A percentile compares a stretch with the other conserved stretches of the same genome.
Conservation (phyloP, 495 filamentous ascomycete species). For the Talaromyces ruber region DNA sequence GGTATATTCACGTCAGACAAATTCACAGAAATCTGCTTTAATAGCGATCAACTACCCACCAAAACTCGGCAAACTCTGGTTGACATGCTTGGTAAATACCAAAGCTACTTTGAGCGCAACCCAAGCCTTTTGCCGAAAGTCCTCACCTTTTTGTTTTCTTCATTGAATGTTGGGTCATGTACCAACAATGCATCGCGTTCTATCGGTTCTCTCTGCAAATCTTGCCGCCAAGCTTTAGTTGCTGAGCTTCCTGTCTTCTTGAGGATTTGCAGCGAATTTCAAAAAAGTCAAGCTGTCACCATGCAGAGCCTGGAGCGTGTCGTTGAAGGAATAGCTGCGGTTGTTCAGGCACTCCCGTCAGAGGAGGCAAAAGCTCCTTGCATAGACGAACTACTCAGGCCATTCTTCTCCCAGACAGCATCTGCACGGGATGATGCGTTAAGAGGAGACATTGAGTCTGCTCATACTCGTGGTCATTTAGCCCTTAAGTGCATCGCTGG, state of each 20-base stretch:
- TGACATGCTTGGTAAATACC: constrained; percentile 67
- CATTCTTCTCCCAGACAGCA: constrained; percentile 40
- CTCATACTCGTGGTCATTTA: constrained; percentile 47
- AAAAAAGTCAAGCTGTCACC: constrained; percentile 51
- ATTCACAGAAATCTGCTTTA: constrained; percentile 43
- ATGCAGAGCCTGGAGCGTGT: constrained; percentile 69
- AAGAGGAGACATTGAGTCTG: constrained; percentile 31
- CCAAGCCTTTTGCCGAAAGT: constrained; percentile 61
- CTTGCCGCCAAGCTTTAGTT: constrained; percentile 64
- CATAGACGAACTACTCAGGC: constrained; percentile 55
- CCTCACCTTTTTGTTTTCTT: constrained; percentile 74
- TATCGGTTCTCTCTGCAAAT: constrained; percentile 70
- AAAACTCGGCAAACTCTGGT: constrained; percentile 73
- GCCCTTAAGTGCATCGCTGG: constrained; percentile 65
- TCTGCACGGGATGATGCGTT: constrained; percentile 26
- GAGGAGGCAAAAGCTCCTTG: constrained; percentile 54
- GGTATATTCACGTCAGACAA: constrained; percentile 61
- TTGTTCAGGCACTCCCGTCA: constrained; percentile 67
- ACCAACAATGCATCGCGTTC: constrained; percentile 68
- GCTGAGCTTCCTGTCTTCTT: constrained; percentile 70
- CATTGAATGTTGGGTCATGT: constrained; percentile 57
- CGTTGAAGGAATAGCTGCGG: constrained; percentile 72
- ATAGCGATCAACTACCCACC: constrained; percentile 47
- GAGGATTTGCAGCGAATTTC: constrained; percentile 62
- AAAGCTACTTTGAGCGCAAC: constrained; percentile 72